Evolutionary conservation across 805 yeast genomes (phyloP), one percentile per base, ranked within the genome.

Genomic region (Ogataea kodamae): DNA sequence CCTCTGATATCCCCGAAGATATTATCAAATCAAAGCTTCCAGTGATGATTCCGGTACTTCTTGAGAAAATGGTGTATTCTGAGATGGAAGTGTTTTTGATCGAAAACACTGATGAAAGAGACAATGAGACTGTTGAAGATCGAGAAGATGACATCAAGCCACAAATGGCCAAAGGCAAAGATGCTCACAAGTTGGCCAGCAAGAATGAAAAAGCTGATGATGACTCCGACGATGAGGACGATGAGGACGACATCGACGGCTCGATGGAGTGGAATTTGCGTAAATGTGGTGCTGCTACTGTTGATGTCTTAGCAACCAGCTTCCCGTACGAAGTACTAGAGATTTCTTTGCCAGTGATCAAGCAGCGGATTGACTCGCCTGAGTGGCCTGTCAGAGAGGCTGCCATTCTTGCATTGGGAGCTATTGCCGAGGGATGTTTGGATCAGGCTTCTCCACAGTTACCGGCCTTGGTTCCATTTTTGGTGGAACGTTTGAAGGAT

Each of bases 361-460:
- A 84, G 57, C 78, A 76, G 28, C 74, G 78, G 34, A 76, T 92
- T 33, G 71, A 72, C 6, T 73, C 87, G 3, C 62, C 67, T 3
- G 74, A 81, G 40, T 92, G 98, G 98, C 86, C 84, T 15, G 74
- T 84, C 6, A 74, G 97, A 40, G 98, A 92, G 58, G 92, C 97
- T 5, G 79, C 96, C 2, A 89, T 92, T 17, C 67, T 92, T 28
- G 97, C 97, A 1, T 72, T 92, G 53, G 98, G 98, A 43, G 97
- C 97, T 18, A 79, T 90, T 52, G 85, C 95, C 22, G 89, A 82
- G 48, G 94, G 96, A 45, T 88, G 95, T 46, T 66, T 81, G 28
- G 85, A 81, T 36, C 69, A 74, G 33, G 78, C 88, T 5, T 61
- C 78, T 13, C 76, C 75, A 24, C 83, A 83, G 48, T 64, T 92